Percentiles rank a stretch among this genome's conserved stretches.
Evolutionary conservation across 2,329 filamentous ascomycete genomes (phyloP).

Genomic region (Xylariaceae sp.): DNA sequence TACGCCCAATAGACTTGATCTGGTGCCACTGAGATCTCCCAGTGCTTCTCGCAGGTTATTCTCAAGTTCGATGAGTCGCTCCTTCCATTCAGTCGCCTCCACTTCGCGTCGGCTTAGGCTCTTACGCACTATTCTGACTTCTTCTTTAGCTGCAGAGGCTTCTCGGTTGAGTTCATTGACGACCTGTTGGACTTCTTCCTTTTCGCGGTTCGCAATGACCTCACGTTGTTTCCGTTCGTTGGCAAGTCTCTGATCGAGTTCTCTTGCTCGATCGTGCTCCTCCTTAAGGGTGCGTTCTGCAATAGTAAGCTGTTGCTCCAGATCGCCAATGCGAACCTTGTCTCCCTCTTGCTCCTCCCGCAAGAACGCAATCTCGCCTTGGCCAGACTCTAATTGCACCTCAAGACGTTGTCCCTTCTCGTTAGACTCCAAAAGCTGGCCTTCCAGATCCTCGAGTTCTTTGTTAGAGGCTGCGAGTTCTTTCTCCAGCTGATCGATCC

Average conservation of each 20-base stretch:
- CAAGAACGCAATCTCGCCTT: constrained; percentile 90
- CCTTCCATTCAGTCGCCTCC: constrained; percentile 87
- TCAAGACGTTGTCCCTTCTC: constrained; percentile 83
- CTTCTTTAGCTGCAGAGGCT: constrained; percentile 76
- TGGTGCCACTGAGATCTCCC: constrained; percentile 81
- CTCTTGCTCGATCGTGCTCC: constrained; percentile 71
- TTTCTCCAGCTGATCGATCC: constrained; percentile 77
- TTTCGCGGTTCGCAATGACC: constrained; percentile 79
- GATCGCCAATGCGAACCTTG: constrained; percentile 95
- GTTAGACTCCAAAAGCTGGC: constrained; percentile 77
- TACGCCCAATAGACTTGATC: constrained; percentile 79
- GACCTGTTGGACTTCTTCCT: constrained; percentile 90
- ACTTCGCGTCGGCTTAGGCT: constrained; percentile 78
- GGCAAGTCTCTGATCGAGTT: constrained; percentile 70
- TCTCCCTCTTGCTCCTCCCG: constrained; percentile 95
- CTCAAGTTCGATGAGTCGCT: constrained; percentile 84
- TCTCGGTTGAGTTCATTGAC: constrained; percentile 91
- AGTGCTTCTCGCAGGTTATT: constrained; percentile 81
- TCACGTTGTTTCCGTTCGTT: constrained; percentile 84
- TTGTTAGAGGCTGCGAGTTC: constrained; percentile 80
- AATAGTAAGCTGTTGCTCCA: constrained; percentile 77
- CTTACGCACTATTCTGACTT: constrained; percentile 77
- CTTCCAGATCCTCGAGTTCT: constrained; percentile 82
- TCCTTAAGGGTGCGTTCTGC: constrained; percentile 78
- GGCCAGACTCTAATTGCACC: constrained; percentile 88